Conservation (phyloP, 495 filamentous ascomycete genomes). For the Penicillium odoratum region DNA sequence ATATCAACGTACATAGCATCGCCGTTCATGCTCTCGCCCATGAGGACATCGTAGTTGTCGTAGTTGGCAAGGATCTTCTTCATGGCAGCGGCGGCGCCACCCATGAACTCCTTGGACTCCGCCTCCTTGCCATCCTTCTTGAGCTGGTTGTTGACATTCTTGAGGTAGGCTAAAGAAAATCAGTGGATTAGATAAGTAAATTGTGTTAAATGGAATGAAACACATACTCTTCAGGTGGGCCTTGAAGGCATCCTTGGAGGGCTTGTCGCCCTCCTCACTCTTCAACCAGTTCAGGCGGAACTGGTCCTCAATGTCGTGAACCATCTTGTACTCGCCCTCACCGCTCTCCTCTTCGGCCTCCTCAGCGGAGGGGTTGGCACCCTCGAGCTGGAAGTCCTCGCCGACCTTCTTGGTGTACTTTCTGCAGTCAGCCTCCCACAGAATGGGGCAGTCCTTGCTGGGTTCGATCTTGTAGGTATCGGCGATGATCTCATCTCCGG, state of each 20-base stretch:
- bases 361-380: constrained; percentile 96
- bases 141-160: constrained; percentile 66
- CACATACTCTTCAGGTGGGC: constrained; percentile 75
- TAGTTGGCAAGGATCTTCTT: constrained; percentile 80
- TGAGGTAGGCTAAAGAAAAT: constrained; percentile 73
- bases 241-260: constrained; percentile 75
- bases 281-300: constrained; percentile 80
- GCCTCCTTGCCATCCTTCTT: constrained; percentile 62
- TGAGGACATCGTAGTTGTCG: constrained; percentile 93
- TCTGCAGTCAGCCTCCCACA: constrained; percentile 86
- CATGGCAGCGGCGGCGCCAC: constrained; percentile 62
- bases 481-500: constrained; percentile 92
- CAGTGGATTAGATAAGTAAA: not conserved
- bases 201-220: not conserved
- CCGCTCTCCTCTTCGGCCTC: constrained; percentile 75
- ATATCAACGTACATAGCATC: constrained; percentile 74
- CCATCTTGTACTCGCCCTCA: constrained; percentile 54
- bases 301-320: constrained; percentile 92
- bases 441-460: constrained; percentile 65
- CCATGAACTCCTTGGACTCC: constrained; percentile 64
- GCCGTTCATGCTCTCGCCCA: constrained; percentile 85
- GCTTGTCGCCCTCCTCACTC: constrained; percentile 60
- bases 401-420: constrained; percentile 74
- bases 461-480: constrained; percentile 78
- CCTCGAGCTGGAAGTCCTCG: constrained; percentile 83